Conservation (phyloP, 2,329 filamentous ascomycete genomes). For the Xylaria sp. region DNA sequence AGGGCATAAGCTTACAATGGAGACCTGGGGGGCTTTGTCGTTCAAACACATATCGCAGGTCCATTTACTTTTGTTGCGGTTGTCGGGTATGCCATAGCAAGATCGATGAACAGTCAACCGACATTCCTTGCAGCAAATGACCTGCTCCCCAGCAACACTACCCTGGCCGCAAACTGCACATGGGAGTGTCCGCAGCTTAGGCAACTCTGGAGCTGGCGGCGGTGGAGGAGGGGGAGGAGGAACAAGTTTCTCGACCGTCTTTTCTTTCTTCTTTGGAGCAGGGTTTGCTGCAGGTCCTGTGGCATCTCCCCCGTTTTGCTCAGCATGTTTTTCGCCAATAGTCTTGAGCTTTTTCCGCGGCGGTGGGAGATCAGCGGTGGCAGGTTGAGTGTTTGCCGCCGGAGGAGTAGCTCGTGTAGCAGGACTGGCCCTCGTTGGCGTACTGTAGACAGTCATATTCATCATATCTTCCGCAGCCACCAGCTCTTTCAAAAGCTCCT, state of each 20-base stretch:
- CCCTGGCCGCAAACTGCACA: constrained; percentile 86
- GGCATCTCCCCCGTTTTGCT: constrained; percentile 59
- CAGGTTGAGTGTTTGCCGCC: constrained; percentile 45
- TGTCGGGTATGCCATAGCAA: constrained; percentile 87
- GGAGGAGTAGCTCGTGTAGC: constrained; percentile 49
- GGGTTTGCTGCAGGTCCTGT: constrained; percentile 55
- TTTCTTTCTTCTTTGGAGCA: constrained; percentile 69
- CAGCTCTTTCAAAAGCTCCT: constrained; percentile 85
- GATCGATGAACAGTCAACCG: constrained; percentile 89
- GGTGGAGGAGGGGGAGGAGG: constrained; percentile 62
- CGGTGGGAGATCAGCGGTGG: constrained; percentile 61
- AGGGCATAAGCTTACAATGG: constrained; percentile 72
- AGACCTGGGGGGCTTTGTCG: constrained; percentile 90
- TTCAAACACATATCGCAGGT: constrained; percentile 96
- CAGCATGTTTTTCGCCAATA: constrained; percentile 62
- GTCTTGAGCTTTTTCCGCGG: constrained; percentile 73
- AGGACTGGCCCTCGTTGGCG: constrained; percentile 48
- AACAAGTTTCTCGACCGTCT: constrained; percentile 67
- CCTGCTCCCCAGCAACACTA: constrained; percentile 75
- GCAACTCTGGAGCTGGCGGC: constrained; percentile 73
- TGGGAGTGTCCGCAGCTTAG: constrained; percentile 80
- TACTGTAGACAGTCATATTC: constrained; percentile 55
- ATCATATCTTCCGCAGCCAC: constrained; percentile 72
- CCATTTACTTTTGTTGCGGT: constrained; percentile 82
- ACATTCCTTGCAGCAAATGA: constrained; percentile 86